Conservation (phyloP, 2,329 filamentous ascomycete genomes). For the Fusarium sacchari region DNA sequence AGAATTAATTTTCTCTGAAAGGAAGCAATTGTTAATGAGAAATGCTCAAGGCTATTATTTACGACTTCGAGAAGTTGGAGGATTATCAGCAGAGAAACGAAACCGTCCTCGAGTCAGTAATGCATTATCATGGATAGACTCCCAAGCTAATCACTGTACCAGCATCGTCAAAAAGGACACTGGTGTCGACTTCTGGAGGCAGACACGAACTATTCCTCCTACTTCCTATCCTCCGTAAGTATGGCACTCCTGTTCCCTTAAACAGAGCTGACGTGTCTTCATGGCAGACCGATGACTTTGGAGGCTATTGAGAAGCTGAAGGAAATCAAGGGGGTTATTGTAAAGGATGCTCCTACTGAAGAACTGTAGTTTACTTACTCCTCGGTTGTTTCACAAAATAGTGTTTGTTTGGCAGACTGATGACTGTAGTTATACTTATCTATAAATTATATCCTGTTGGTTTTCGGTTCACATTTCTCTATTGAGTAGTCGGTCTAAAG, state of each 20-base stretch:
- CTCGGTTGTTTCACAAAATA: rapidly evolving
- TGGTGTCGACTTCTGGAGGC: neutral
- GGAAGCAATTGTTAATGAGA: rapidly evolving
- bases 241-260: rapidly evolving
- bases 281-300: neutral
- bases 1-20: rapidly evolving
- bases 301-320: constrained; percentile 17
- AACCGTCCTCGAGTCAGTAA: neutral
- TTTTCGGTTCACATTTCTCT: rapidly evolving
- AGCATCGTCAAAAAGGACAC: constrained; percentile 10
- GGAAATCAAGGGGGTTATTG: neutral
- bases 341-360: neutral
- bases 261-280: rapidly evolving
- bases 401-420: rapidly evolving
- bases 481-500: rapidly evolving
- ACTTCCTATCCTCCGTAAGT: constrained; percentile 14
- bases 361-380: neutral
- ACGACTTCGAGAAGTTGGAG: neutral
- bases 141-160: neutral
- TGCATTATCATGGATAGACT: rapidly evolving
- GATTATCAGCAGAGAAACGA: constrained; percentile 2
- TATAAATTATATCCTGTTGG: neutral
- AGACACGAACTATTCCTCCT: constrained; percentile 3
- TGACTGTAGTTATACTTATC: neutral
- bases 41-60: neutral